Base-by-base conservation (phyloP, 441 rosid genomes). In the Adansonia madagascariensis region DNA sequence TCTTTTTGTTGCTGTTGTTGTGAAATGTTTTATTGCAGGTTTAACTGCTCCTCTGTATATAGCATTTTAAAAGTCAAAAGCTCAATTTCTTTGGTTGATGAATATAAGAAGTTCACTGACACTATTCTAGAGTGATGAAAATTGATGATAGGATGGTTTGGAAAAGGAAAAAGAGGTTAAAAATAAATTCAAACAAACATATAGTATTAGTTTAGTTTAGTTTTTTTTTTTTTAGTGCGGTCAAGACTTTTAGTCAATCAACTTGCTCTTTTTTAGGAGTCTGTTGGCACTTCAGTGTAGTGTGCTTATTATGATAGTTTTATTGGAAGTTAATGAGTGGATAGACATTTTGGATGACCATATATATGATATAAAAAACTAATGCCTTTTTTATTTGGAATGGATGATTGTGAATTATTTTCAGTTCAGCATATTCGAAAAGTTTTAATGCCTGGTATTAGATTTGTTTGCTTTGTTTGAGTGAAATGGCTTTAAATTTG, bases 11-110 rank as follows among this genome's bases (percentile, higher is more conserved):
- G 39, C 39, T 4, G 1, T 59, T 59, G 52, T 59, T 59, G 35
- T 60, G 12, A 39, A 12, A 60, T 60, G 41, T 22, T 11, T 60
- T 60, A 60, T 35, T 60, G 2, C 64, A 60, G 64, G 41, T 60
- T 35, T n/a, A 22, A 60, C 35, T 24, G 15, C 64, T 60, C 7
- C 64, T 17, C 61, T 56, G n/a, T 60, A 24, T 11, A 60, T 24
- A 60, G 22, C 64, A 60, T 60, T 60, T 60, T 24, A 14, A 31
- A 60, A 60, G 64, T 27, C 31, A 60, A 60, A 60, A 60, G 11
- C 31, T 60, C 41, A 60, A 60, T 35, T 60, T 35, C n/a, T 60
- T 60, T 22, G 39, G 64, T 60, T 11, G 27, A 60, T 60, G 10
- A 7, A 60, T 27, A 60, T 3, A 35, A 35, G 8, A 55, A 15